Conservation (phyloP, 2,329 filamentous ascomycete genomes). For the Aspergillus latus region DNA sequence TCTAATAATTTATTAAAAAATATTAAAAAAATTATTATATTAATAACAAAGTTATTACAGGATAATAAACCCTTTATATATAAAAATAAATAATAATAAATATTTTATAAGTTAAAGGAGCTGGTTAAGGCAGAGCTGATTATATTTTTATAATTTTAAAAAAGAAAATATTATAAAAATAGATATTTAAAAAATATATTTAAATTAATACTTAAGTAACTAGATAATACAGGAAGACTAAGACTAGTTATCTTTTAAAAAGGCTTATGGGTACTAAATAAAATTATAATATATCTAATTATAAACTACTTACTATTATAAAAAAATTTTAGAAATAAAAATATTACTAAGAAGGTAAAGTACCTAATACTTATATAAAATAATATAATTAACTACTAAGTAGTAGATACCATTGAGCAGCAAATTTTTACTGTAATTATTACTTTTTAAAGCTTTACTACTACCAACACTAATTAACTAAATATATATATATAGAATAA, state of each 20-base stretch:
- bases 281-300: too few relatives aligned
- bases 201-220: not conserved
- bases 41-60: not conserved
- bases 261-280: too few relatives aligned
- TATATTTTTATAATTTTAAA: too few relatives aligned
- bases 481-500: too few relatives aligned
- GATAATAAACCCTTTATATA: not conserved
- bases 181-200: not conserved
- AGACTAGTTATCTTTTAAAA: too few relatives aligned
- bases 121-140: not conserved
- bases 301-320: not conserved
- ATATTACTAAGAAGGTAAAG: not conserved
- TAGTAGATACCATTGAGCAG: too few relatives aligned
- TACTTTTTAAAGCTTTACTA: too few relatives aligned
- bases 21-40: too few relatives aligned
- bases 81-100: not conserved
- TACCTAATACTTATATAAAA: too few relatives aligned
- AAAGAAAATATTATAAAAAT: too few relatives aligned
- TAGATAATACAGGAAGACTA: not conserved
- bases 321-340: not conserved
- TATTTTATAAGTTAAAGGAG: not conserved
- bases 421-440: too few relatives aligned
- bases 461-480: not conserved
- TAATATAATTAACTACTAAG: not conserved
- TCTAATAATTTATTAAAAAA: not conserved